phyloP scores from a whole-genome alignment of 2,329 filamentous ascomycete genomes.

The Cladophialophora exuberans region DNA sequence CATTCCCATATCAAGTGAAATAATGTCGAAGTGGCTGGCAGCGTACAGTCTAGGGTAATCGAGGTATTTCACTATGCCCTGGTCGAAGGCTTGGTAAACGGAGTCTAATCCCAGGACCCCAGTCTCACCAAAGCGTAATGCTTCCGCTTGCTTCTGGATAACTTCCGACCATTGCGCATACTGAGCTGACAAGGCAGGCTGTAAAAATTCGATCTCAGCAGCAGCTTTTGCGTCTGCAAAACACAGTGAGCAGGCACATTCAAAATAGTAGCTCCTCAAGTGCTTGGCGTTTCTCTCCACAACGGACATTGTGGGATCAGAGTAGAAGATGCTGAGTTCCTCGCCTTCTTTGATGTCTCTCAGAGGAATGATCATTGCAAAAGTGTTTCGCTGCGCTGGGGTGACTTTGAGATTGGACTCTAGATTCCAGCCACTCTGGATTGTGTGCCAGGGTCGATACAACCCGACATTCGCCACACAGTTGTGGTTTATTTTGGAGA shows the following conservation, averaged over 20 bases:
- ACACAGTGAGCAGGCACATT: constrained; percentile 52
- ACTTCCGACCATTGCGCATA: constrained; percentile 15
- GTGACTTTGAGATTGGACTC: constrained; percentile 34
- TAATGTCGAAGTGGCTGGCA: constrained; percentile 14
- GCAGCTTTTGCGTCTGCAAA: constrained; percentile 10
- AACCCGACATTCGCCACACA: constrained; percentile 63
- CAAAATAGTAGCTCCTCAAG: constrained; percentile 59
- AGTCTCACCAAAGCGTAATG: neutral
- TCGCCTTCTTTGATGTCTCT: constrained; percentile 56
- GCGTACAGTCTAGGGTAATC: constrained; percentile 18
- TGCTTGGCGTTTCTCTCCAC: constrained; percentile 56
- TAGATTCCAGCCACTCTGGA: constrained; percentile 25
- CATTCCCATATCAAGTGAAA: constrained; percentile 11
- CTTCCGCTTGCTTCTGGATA: neutral
- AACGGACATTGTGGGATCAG: constrained; percentile 58
- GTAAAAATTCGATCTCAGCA: neutral
- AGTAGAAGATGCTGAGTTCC: constrained; percentile 65
- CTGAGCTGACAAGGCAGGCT: constrained; percentile 8
- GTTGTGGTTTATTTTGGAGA: constrained; percentile 64
- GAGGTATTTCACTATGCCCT: constrained; percentile 1
- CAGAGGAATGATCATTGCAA: constrained; percentile 35
- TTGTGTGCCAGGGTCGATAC: constrained; percentile 28
- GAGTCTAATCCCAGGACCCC: neutral
- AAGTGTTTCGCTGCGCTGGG: constrained; percentile 8
- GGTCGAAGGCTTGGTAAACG: neutral